Evolutionary conservation across 176 grass and related monocot genomes (phyloP), one percentile per base, ranked within the genome.

Genomic region (Eragrostis nindensis): DNA sequence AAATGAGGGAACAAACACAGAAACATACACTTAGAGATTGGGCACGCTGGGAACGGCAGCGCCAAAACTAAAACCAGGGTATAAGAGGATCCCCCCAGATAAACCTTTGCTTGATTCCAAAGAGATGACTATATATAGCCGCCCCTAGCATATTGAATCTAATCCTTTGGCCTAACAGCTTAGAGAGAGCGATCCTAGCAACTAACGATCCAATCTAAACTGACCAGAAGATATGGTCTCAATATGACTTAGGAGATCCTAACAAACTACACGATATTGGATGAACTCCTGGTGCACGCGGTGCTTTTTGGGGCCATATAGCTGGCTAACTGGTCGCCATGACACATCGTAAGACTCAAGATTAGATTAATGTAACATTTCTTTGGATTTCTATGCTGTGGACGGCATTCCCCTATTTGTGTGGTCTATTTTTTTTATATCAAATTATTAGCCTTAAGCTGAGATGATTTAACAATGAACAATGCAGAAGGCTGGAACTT

Each of bases 131-230:
- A 53, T 11, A 70, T 46, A 70, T 36, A 53, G 27, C 10, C 18
- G 21, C 36, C 18, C 1, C 64, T 67, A 67, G 41, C 65, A 73
- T 5, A 36, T 55, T 19, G 29, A 73, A 53, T 18, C 32, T 38
- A 73, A 54, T 73, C 11, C 48, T 54, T 49, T 73, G 29, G 70
- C 70, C 18, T 73, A 73, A 38, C 70, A 13, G 21, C 70, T 53
- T 38, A 41, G 38, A 39, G 64, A 41, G 21, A 48, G 13, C 13
- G 13, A 48, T 14, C 13, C 46, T 4, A 48, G 46, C 46, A 14
- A 48, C 11, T 36, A 36, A 36, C 32, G 4, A 4, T 36, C 32
- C 32, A 36, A 36, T 36, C 32, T 36, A 36, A 36, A 36, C 32
- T 36, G 32, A 36, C 32, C 32, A 36, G 32, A 36, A 36, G 32